These are phyloP conservation scores for Trichoderma erinaceum DNA, from an alignment of 495 filamentous ascomycete genomes.

Conservation along the genomic window DNA sequence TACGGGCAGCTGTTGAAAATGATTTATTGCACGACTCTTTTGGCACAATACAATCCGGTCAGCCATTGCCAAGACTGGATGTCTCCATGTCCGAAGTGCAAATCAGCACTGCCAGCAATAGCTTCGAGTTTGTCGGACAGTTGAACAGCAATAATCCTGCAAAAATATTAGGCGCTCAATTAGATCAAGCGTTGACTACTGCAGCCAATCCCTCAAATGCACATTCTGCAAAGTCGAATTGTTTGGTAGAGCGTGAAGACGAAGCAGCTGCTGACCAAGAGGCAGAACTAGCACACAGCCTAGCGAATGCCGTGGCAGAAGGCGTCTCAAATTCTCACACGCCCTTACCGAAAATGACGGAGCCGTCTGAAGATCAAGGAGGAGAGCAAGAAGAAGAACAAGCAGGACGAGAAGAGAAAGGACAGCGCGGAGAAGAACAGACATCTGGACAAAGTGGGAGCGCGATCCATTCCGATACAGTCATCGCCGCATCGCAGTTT, in stretches of 20 bases:
- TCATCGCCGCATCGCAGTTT: conserved; percentile 26
- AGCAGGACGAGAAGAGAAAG: not conserved
- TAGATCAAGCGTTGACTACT: not conserved
- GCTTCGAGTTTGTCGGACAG: not conserved
- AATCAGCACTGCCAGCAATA: conserved; percentile 8
- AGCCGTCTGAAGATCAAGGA: not conserved
- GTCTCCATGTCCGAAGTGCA: not conserved
- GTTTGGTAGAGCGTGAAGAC: not conserved
- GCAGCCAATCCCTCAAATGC: not conserved
- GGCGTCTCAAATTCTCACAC: not conserved
- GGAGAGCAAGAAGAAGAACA: not conserved
- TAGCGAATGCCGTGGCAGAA: conserved; percentile 7
- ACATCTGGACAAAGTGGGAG: not conserved
- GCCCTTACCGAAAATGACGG: not conserved
- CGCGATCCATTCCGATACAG: conserved; percentile 18
- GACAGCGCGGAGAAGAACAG: not conserved
- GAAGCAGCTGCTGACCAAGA: conserved; percentile 2
- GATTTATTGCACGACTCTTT: conserved; percentile 9
- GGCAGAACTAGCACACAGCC: conserved; percentile 4
- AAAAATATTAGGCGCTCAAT: not conserved
- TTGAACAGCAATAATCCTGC: not conserved
- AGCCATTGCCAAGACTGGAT: not conserved
- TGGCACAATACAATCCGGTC: conserved; percentile 3
- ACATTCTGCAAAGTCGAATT: not conserved
- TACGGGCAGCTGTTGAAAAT: not conserved